A percentile compares a stretch with the other conserved stretches of the same genome.
Evolutionary conservation across 768 basidiomycete genomes (phyloP).

Genomic region (Hericium erinaceus): DNA sequence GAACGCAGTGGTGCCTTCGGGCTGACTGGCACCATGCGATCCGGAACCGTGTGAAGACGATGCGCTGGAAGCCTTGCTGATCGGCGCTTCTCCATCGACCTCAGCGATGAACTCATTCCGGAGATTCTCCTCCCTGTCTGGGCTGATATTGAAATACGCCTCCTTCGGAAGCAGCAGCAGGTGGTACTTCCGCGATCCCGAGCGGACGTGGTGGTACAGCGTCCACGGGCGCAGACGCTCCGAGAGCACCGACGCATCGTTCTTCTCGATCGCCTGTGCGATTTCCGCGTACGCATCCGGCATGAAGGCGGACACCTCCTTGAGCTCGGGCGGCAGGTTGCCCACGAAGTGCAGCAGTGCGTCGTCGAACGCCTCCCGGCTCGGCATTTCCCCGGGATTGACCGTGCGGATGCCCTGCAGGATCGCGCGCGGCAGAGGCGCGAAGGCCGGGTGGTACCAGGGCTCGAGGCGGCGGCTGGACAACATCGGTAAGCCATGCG

Average conservation of each 20-base stretch:
- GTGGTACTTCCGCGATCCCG: constrained; percentile 49
- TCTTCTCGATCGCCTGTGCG: constrained; percentile 36
- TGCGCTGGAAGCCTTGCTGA: constrained; percentile 4
- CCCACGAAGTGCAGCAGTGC: constrained; percentile 38
- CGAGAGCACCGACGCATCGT: constrained; percentile 22
- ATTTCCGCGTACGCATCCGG: constrained; percentile 46
- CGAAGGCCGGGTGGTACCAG: constrained; percentile 51
- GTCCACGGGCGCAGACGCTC: constrained; percentile 44
- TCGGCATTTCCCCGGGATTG: constrained; percentile 52
- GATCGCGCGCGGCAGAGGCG: constrained; percentile 50
- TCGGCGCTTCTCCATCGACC: constrained; percentile 25
- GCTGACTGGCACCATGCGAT: constrained; percentile 15
- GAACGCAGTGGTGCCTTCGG: constrained; percentile 33
- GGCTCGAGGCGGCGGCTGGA: constrained; percentile 36
- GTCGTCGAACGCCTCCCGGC: constrained; percentile 42
- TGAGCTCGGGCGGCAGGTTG: constrained; percentile 43
- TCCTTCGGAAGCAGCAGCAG: constrained; percentile 56
- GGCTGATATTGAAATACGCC: constrained; percentile 41
- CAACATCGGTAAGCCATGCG: background rate
- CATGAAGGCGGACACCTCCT: constrained; percentile 50
- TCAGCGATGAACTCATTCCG: constrained; percentile 37
- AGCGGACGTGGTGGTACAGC: constrained; percentile 48
- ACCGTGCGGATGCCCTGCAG: constrained; percentile 44
- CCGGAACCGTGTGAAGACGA: background rate
- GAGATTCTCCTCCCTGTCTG: constrained; percentile 40